These are phyloP conservation scores for Colletotrichum tropicale DNA, from an alignment of 2,329 filamentous ascomycete genomes.

Conservation along the genomic window DNA sequence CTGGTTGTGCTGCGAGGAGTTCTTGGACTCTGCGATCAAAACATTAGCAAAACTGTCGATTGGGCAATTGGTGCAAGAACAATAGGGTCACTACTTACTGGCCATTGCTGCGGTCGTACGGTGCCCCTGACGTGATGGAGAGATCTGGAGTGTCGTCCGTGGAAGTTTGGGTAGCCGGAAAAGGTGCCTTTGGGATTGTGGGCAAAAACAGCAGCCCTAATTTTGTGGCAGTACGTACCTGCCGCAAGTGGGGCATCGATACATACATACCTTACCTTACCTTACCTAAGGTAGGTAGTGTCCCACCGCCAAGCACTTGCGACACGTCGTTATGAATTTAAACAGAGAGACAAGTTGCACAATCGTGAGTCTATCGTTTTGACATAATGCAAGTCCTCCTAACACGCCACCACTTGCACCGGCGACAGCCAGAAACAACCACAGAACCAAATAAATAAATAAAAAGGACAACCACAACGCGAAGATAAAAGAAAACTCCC, in stretches of 20 bases:
- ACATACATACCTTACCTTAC: too few species aligned
- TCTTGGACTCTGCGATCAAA: slow-evolving; percentile 85
- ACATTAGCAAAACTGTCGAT: neutral
- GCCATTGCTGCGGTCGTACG: slow-evolving; percentile 40
- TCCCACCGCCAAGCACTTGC: neutral
- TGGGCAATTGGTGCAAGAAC: neutral
- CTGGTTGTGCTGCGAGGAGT: slow-evolving; percentile 99
- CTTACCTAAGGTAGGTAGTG: neutral
- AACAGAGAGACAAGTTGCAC: neutral
- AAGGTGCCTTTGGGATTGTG: slow-evolving; percentile 7
- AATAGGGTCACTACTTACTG: slow-evolving; percentile 33
- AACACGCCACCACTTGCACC: neutral
- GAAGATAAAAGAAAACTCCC: neutral
- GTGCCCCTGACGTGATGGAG: slow-evolving; percentile 17
- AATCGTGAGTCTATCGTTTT: neutral
- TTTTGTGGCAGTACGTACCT: neutral
- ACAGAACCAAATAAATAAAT: neutral
- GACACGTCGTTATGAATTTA: neutral
- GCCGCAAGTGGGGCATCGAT: neutral
- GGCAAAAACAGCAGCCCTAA: slow-evolving; percentile 27
- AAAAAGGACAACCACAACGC: neutral
- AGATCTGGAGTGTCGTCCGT: neutral
- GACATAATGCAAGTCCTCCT: neutral
- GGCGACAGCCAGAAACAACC: neutral
- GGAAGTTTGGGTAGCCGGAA: slow-evolving; percentile 3